phyloP scores from a whole-genome alignment of 139 green algal genomes.

The Volvox reticuliferus region DNA sequence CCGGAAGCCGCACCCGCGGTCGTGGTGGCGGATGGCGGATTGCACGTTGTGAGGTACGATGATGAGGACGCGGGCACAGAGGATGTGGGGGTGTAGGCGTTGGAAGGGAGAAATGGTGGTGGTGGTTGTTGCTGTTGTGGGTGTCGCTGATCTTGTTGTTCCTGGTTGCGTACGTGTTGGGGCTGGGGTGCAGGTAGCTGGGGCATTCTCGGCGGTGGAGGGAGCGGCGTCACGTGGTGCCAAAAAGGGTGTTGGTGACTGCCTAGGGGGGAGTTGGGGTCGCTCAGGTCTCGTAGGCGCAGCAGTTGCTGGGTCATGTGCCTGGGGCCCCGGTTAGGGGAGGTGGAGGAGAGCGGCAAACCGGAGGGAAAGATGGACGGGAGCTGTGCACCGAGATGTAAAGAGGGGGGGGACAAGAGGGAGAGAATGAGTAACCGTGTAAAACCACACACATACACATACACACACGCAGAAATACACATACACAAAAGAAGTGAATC shows the following conservation, averaged over 20 bases:
- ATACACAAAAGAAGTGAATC: no score
- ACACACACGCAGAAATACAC: no score
- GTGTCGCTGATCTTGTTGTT: no score
- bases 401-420: no score
- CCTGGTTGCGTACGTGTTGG: no score
- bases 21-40: no score
- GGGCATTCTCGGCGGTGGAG: background rate
- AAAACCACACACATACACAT: no score
- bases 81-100: background rate
- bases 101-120: no score
- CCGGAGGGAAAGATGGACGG: background rate
- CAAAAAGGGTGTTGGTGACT: constrained; percentile 14
- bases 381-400: background rate
- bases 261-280: background rate
- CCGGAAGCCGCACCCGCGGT: background rate
- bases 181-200: no score
- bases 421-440: background rate
- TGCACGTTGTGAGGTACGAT: background rate
- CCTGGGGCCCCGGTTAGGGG: no score
- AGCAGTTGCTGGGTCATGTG: constrained; percentile 20
- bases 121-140: background rate
- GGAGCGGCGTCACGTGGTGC: background rate
- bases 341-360: background rate
- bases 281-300: background rate
- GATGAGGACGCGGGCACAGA: background rate